These are phyloP conservation scores for Annulohypoxylon moriforme DNA, from an alignment of 495 filamentous ascomycete species.

Conservation along the genomic window DNA sequence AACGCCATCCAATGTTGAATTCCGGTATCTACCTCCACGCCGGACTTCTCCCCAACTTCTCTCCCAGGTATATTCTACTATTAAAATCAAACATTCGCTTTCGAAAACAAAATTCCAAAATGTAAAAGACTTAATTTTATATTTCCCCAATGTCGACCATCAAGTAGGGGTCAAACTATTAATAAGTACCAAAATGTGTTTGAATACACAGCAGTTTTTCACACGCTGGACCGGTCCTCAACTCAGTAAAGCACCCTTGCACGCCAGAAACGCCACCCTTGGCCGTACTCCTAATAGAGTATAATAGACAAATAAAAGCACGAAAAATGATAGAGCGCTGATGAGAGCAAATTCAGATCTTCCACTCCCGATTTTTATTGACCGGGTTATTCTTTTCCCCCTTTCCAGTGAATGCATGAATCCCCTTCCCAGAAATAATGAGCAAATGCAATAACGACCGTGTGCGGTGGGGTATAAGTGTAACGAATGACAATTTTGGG, in stretches of 20 bases:
- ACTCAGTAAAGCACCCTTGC: background rate
- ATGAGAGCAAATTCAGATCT: conserved; percentile 3
- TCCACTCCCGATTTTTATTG: background rate
- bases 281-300: background rate
- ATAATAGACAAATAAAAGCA: conserved; percentile 5
- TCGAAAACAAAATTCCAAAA: background rate
- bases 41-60: background rate
- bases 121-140: background rate
- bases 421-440: conserved; percentile 7
- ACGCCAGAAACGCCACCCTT: background rate
- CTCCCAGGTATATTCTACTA: background rate
- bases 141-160: background rate
- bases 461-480: conserved; percentile 38
- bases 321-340: background rate
- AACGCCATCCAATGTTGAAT: background rate
- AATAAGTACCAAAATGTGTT: background rate
- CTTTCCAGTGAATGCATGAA: conserved; percentile 19
- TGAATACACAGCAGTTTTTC: background rate
- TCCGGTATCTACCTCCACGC: background rate
- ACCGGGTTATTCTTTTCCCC: background rate
- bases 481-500: conserved; percentile 20
- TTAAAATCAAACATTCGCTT: background rate
- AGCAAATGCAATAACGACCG: conserved; percentile 38
- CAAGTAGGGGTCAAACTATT: background rate
- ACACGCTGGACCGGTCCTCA: background rate